Percentiles rank a stretch among this genome's conserved stretches.
Conservation (phyloP, 2,329 filamentous ascomycete genomes). For the Pestalotiopsis fici region DNA sequence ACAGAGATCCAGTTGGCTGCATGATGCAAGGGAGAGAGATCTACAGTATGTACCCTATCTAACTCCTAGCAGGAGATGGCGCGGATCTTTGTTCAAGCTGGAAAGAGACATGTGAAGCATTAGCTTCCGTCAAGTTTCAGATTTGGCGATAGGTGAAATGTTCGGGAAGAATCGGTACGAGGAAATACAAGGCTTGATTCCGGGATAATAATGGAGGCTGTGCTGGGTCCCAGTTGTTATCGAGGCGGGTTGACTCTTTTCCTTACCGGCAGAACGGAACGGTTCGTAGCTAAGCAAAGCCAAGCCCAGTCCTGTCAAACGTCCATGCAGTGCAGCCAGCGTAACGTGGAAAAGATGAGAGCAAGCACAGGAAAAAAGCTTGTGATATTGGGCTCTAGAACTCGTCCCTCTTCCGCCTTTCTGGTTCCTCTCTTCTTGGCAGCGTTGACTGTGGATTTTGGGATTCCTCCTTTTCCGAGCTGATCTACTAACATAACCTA, state of each 20-base stretch:
- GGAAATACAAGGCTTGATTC: neutral
- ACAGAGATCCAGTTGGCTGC: neutral
- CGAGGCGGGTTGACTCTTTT: no score
- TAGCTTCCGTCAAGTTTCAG: neutral
- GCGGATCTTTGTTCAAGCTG: neutral
- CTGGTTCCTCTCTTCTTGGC: no score
- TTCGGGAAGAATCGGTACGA: neutral
- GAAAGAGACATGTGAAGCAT: neutral
- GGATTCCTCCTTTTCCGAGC: no score
- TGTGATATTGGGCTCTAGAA: neutral
- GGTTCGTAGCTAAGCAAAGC: neutral
- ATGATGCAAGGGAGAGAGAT: neutral
- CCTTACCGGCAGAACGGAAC: neutral
- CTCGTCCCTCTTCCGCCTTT: neutral
- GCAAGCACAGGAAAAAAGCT: neutral
- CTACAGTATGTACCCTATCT: neutral
- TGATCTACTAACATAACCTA: neutral
- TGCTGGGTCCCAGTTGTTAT: neutral
- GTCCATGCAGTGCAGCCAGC: no score
- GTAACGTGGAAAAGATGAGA: no score
- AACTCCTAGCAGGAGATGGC: neutral
- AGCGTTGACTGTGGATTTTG: no score
- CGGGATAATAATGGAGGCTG: neutral
- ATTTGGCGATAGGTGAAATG: neutral
- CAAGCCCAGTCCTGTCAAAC: neutral